Percentiles rank a stretch among this genome's conserved stretches.
These are phyloP conservation scores for Talaromyces liani DNA, from an alignment of 495 filamentous ascomycete genomes.

Conservation along the genomic window DNA sequence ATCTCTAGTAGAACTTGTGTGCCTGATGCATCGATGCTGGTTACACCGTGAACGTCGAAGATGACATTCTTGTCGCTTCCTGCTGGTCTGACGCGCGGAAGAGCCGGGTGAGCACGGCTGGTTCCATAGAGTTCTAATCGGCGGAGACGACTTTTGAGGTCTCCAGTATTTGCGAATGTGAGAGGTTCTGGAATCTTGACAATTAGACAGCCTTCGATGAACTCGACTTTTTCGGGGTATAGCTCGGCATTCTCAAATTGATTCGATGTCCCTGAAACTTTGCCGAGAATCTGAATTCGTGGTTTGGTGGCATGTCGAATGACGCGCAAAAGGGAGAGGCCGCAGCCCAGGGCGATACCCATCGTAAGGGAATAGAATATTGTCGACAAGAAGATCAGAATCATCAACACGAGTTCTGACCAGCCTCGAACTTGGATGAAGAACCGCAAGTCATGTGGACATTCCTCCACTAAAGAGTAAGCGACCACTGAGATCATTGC, in stretches of 20 bases:
- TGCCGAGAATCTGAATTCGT: constrained; percentile 93
- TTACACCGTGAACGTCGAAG: constrained; percentile 95
- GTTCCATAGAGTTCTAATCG: constrained; percentile 86
- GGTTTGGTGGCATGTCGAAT: constrained; percentile 85
- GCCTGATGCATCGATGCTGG: constrained; percentile 83
- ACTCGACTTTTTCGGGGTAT: constrained; percentile 67
- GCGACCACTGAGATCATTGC: constrained; percentile 95
- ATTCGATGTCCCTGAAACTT: constrained; percentile 65
- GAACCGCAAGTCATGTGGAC: constrained; percentile 83
- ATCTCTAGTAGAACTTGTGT: constrained; percentile 89
- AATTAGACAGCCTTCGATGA: constrained; percentile 85
- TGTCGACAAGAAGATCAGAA: constrained; percentile 82
- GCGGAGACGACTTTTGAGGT: constrained; percentile 74
- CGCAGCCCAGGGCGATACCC: constrained; percentile 85
- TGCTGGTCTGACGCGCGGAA: constrained; percentile 64
- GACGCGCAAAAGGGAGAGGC: constrained; percentile 78
- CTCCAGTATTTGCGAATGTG: constrained; percentile 95
- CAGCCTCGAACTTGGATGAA: constrained; percentile 81
- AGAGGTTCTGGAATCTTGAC: constrained; percentile 96
- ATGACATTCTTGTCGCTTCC: constrained; percentile 84
- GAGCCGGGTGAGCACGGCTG: constrained; percentile 71
- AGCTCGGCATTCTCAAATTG: constrained; percentile 87
- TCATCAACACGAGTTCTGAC: constrained; percentile 79
- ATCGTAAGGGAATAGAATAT: constrained; percentile 83
- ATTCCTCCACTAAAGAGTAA: constrained; percentile 90